Evolutionary conservation across 768 basidiomycete species (phyloP).

Genomic region (Leccinum broughii): DNA sequence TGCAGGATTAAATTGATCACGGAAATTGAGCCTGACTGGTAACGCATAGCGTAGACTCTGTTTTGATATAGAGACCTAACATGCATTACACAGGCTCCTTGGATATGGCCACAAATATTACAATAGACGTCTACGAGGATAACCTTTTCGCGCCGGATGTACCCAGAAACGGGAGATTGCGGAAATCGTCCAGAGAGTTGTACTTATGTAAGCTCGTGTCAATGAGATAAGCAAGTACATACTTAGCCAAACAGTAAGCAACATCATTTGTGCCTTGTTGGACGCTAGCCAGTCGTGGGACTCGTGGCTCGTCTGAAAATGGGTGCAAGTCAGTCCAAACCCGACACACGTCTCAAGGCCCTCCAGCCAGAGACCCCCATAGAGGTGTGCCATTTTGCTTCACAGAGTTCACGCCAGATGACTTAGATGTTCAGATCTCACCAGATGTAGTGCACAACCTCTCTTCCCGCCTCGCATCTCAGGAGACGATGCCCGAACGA

Average conservation of each 20-base stretch:
- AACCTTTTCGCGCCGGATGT: background rate
- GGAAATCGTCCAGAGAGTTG: too few species aligned
- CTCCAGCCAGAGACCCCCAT: constrained; percentile 55
- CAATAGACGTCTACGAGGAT: constrained; percentile 27
- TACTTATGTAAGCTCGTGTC: background rate
- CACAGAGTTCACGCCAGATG: background rate
- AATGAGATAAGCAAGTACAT: too few species aligned
- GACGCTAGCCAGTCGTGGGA: background rate
- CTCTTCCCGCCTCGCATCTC: constrained; percentile 58
- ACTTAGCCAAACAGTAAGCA: constrained; percentile 14
- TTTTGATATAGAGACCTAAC: constrained; percentile 3
- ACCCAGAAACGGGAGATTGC: background rate
- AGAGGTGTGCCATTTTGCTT: constrained; percentile 39
- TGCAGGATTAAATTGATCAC: constrained; percentile 87
- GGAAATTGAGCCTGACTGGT: constrained; percentile 96
- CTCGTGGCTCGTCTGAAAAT: constrained; percentile 34
- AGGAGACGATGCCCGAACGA: constrained; percentile 62
- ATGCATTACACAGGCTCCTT: constrained; percentile 39
- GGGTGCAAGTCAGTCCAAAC: constrained; percentile 72
- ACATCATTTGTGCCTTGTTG: background rate
- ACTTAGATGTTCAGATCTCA: constrained; percentile 60
- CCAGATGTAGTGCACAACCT: constrained; percentile 80
- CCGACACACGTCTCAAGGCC: constrained; percentile 55
- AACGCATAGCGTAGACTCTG: constrained; percentile 12
- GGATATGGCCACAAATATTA: constrained; percentile 51